A percentile compares a stretch with the other conserved stretches of the same genome.
These are phyloP conservation scores for Garcia nutans DNA, from an alignment of 345 rosid genomes.

Conservation along the genomic window DNA sequence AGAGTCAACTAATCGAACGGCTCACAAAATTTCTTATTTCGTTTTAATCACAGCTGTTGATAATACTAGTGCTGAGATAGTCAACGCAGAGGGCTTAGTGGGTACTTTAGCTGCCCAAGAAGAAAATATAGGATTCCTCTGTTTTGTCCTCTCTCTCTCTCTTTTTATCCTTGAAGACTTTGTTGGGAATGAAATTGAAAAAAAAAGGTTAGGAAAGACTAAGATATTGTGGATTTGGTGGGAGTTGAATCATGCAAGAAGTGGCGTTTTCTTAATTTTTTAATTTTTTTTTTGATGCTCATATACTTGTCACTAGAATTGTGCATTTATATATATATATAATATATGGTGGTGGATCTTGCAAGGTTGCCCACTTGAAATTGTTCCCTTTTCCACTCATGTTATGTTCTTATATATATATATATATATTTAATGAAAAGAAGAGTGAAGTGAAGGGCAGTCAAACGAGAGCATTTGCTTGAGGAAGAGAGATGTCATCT, in stretches of 20 bases:
- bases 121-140: conserved; percentile 35
- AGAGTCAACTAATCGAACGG: conserved; percentile 23
- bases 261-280: conserved; percentile 21
- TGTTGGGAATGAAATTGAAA: background rate
- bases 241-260: conserved; percentile 43
- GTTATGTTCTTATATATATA: background rate
- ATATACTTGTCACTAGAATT: conserved; percentile 13
- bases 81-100: conserved; percentile 26
- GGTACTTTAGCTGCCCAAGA: conserved; percentile 22
- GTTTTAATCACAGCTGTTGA: conserved; percentile 6
- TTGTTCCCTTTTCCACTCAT: conserved; percentile 33
- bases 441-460: conserved; percentile 12
- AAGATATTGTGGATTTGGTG: conserved; percentile 49
- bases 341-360: conserved; percentile 36
- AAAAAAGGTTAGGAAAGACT: background rate
- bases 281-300: conserved; percentile 5
- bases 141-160: conserved; percentile 22
- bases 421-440: background rate
- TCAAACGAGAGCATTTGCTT: background rate
- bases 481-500: too few relatives aligned
- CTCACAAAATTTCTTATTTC: background rate
- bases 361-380: conserved; percentile 28
- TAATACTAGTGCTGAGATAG: conserved; percentile 14
- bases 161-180: conserved; percentile 20
- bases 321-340: conserved; percentile 2